These are phyloP conservation scores for Abortiporus biennis DNA, from an alignment of 1,284 basidiomycete species.

Conservation along the genomic window DNA sequence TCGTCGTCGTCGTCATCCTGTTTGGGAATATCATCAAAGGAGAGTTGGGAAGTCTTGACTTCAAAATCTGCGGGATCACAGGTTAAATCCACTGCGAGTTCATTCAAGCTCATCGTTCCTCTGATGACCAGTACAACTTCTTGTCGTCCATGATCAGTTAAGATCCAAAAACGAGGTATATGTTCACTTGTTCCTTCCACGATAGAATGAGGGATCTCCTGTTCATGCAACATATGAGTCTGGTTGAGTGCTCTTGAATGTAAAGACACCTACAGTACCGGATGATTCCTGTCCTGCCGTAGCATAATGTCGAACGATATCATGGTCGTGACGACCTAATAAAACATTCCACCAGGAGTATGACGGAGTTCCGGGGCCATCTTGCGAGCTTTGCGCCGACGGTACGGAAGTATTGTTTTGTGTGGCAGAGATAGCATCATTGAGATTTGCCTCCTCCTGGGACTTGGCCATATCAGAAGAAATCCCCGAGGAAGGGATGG, in stretches of 20 bases:
- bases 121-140: conserved; percentile 73
- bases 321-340: conserved; percentile 69
- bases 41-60: conserved; percentile 18
- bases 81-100: conserved; percentile 77
- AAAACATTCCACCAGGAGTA: conserved; percentile 81
- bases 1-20: conserved; percentile 12
- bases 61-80: conserved; percentile 66
- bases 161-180: conserved; percentile 78
- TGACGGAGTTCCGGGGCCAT: conserved; percentile 13
- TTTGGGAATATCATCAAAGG: no score
- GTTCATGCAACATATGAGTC: background rate
- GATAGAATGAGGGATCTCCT: conserved; percentile 2
- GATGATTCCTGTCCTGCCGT: conserved; percentile 18
- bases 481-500: conserved; percentile 22
- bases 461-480: conserved; percentile 6
- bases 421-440: conserved; percentile 59
- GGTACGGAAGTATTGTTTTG: conserved; percentile 44
- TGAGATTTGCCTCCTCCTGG: conserved; percentile 52
- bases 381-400: conserved; percentile 6
- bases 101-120: conserved; percentile 80
- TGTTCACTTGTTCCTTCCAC: conserved; percentile 59
- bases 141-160: conserved; percentile 65
- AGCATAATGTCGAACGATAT: conserved; percentile 64
- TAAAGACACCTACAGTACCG: background rate
- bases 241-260: no score